These are phyloP conservation scores for Hypericum androsaemum DNA, from an alignment of 345 rosid genomes.

Conservation along the genomic window DNA sequence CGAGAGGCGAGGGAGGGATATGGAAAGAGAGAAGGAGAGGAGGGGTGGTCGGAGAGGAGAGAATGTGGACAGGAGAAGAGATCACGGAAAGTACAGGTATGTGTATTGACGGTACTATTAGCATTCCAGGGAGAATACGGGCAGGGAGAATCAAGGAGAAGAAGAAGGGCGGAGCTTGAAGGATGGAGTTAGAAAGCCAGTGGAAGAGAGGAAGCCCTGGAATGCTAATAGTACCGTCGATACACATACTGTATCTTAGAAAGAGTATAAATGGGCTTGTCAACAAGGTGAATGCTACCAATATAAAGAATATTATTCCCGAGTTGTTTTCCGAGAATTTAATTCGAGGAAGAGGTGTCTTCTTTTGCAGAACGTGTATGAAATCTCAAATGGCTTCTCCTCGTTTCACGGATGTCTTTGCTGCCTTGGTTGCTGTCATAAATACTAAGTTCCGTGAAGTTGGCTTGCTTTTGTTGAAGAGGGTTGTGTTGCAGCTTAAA, in stretches of 20 bases:
- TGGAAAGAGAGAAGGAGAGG: background rate
- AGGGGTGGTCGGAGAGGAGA: too few relatives aligned
- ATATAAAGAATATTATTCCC: too few relatives aligned
- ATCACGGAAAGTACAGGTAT: too few relatives aligned
- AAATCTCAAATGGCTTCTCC: constrained; percentile 98
- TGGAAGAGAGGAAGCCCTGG: background rate
- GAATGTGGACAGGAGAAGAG: too few relatives aligned
- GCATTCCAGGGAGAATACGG: too few relatives aligned
- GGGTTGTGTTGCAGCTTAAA: constrained; percentile 83
- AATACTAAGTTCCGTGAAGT: constrained; percentile 90
- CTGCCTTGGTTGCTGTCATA: constrained; percentile 74
- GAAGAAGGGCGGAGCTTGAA: too few relatives aligned
- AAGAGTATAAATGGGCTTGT: too few relatives aligned
- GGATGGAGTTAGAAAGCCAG: too few relatives aligned
- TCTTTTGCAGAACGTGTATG: constrained; percentile 77
- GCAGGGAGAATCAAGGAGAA: too few relatives aligned
- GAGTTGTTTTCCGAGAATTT: constrained; percentile 81
- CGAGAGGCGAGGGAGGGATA: background rate
- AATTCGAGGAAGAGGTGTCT: too few relatives aligned
- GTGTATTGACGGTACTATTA: too few relatives aligned
- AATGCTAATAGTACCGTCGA: background rate
- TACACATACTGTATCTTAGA: constrained; percentile 75
- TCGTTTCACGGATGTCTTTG: constrained; percentile 77
- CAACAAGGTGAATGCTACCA: too few relatives aligned
- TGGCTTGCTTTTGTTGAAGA: constrained; percentile 64